A percentile compares a stretch with the other conserved stretches of the same genome.
Conservation (phyloP, 1,284 basidiomycete species). For the Sanguinoderma infundibulare region DNA sequence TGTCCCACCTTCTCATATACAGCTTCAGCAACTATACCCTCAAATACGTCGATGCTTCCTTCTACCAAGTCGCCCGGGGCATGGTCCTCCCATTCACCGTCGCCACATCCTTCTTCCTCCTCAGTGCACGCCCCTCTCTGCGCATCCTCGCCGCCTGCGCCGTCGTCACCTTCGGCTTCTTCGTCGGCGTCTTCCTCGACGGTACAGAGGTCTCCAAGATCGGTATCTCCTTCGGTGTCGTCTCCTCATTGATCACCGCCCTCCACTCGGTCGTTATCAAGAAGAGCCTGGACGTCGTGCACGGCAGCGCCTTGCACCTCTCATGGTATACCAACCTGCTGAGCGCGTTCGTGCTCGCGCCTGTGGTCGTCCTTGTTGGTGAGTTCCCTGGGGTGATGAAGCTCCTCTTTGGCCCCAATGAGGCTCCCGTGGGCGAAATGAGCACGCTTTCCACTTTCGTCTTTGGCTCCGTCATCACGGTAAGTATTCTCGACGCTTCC, state of each 20-base stretch:
- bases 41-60: conserved; percentile 91
- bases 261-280: conserved; percentile 89
- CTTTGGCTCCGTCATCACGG: conserved; percentile 78
- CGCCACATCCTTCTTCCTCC: conserved; percentile 72
- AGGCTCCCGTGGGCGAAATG: conserved; percentile 42
- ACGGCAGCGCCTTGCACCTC: conserved; percentile 77
- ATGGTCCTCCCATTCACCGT: conserved; percentile 89
- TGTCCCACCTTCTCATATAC: conserved; percentile 5
- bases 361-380: conserved; percentile 70
- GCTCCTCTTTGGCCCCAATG: conserved; percentile 56
- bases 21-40: conserved; percentile 91
- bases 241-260: conserved; percentile 79
- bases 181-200: conserved; percentile 84
- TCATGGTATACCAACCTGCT: conserved; percentile 87
- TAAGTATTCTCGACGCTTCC: conserved; percentile 37
- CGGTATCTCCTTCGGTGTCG: conserved; percentile 77
- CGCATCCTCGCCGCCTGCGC: conserved; percentile 72
- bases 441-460: conserved; percentile 69
- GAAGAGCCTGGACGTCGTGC: conserved; percentile 73
- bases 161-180: conserved; percentile 83
- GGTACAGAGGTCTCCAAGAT: conserved; percentile 59
- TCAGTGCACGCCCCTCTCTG: conserved; percentile 74
- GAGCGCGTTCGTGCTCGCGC: conserved; percentile 68
- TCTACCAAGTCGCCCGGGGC: conserved; percentile 90
- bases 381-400: conserved; percentile 66